Base-by-base conservation (phyloP, 2,329 filamentous ascomycete species). In the Remersonia thermophila region DNA sequence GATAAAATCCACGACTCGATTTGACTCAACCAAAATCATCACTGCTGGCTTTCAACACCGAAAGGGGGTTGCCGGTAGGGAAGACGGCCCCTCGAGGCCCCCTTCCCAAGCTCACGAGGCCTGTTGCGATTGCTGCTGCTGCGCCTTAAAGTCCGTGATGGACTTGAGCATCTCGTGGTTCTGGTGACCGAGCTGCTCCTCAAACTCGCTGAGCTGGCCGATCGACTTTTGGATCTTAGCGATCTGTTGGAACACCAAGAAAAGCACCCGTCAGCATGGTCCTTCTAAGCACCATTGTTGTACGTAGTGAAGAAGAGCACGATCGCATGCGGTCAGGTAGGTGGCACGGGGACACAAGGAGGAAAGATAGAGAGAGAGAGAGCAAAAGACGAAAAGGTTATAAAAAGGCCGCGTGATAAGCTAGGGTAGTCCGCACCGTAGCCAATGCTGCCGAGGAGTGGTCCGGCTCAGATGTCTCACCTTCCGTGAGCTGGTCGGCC, bases 361-460 rank as follows among this genome's bases (percentile, higher is more conserved):
- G 5, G 27, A 11, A 11, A n/a, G 27, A 28, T n/a, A n/a, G 27
- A n/a, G 27, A 28, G 27, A 11, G 27, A 6, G 27, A 28, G 6
- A 4, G 27, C 5, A 5, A 23, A 23, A n/a, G 27, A n/a, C 5
- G 12, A 14, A n/a, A 11, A 7, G 27, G 27, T 12, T 28, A 11
- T n/a, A 37, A n/a, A n/a, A n/a, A 37, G 27, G 26, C 28, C 43
- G 37, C 39, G 30, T 41, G 39, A 28, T 40, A 63, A 60, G 55
- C 58, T 63, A 59, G 59, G 65, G 65, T 60, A 57, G 59, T 53
- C 63, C 75, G 67, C 70, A 80, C 75, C 73, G 70, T 73, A 62
- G 74, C 73, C 60, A 79, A 65, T 59, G 74, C 75, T 55, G 67
- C 63, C 54, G 74, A 78, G 58, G 73, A 73, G 63, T 72, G 62